These are phyloP conservation scores for Pseudotulostoma volvatum DNA, from an alignment of 495 filamentous ascomycete genomes.

Conservation along the genomic window DNA sequence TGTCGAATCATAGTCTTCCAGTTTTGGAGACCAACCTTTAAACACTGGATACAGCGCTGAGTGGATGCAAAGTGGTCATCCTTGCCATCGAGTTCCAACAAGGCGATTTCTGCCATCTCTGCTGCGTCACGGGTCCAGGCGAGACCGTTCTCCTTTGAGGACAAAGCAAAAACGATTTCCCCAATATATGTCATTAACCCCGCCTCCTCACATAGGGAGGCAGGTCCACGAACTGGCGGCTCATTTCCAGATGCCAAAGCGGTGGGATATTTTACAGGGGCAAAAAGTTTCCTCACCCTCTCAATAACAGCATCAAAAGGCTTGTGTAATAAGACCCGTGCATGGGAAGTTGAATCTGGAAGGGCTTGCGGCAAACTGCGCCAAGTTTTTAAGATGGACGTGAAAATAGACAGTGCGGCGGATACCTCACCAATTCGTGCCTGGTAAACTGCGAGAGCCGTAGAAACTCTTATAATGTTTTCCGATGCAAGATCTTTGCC, in stretches of 20 bases:
- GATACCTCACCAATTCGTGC: slow-evolving; percentile 47
- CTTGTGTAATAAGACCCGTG: background rate
- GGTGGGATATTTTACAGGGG: slow-evolving; percentile 43
- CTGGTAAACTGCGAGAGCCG: slow-evolving; percentile 58
- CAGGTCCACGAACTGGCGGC: slow-evolving; percentile 40
- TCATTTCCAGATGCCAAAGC: slow-evolving; percentile 48
- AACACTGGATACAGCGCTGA: slow-evolving; percentile 51
- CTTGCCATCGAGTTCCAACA: slow-evolving; percentile 23
- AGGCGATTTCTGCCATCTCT: slow-evolving; percentile 41
- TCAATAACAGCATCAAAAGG: slow-evolving; percentile 2
- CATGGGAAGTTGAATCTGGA: slow-evolving; percentile 2
- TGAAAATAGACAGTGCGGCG: slow-evolving; percentile 64
- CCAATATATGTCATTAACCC: slow-evolving; percentile 79
- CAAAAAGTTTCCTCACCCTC: slow-evolving; percentile 24
- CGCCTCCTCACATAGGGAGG: slow-evolving; percentile 65
- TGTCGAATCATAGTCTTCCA: slow-evolving; percentile 53
- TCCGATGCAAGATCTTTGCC: slow-evolving; percentile 37
- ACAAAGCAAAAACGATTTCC: slow-evolving; percentile 70
- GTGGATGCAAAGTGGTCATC: slow-evolving; percentile 13
- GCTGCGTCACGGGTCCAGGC: slow-evolving; percentile 76
- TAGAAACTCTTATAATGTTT: slow-evolving; percentile 59
- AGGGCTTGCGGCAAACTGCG: slow-evolving; percentile 22
- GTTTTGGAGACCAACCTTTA: slow-evolving; percentile 53
- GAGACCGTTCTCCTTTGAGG: slow-evolving; percentile 47
- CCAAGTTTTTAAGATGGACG: slow-evolving; percentile 67